phyloP scores from a whole-genome alignment of 1,284 basidiomycete species.

The Cutaneotrichosporon dermatis region DNA sequence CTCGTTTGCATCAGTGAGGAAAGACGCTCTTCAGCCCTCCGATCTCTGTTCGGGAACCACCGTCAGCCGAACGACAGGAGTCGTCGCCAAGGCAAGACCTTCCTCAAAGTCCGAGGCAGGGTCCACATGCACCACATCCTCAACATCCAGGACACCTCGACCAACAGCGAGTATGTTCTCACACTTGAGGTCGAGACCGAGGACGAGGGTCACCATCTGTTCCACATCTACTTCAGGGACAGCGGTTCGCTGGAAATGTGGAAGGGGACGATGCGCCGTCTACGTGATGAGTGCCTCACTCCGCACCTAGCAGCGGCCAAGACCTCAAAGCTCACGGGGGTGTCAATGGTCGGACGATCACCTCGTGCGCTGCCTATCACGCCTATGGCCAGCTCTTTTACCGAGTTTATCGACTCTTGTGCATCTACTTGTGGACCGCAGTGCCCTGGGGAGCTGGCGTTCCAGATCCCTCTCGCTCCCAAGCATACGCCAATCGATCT shows the following conservation, averaged over 20 bases:
- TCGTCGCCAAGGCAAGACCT: no score
- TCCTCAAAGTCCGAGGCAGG: constrained; percentile 84
- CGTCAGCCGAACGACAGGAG: not conserved
- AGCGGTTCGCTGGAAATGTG: constrained; percentile 81
- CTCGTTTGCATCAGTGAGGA: constrained; percentile 95
- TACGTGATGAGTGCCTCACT: constrained; percentile 52
- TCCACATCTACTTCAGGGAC: constrained; percentile 90
- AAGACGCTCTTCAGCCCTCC: constrained; percentile 58
- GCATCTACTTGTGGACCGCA: not conserved
- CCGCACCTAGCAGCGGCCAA: not conserved
- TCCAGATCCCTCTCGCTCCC: constrained; percentile 54
- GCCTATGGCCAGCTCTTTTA: not conserved
- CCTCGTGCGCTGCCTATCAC: not conserved
- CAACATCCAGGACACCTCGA: constrained; percentile 71
- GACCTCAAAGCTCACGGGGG: not conserved
- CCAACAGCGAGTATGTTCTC: constrained; percentile 74
- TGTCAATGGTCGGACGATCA: not conserved
- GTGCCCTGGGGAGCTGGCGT: constrained; percentile 31
- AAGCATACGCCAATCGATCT: constrained; percentile 85
- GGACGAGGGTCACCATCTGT: constrained; percentile 83
- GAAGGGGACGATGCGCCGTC: constrained; percentile 69
- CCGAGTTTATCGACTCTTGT: not conserved
- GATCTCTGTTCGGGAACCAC: constrained; percentile 16
- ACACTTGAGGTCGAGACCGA: constrained; percentile 81
- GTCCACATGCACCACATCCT: constrained; percentile 93